phyloP scores from a whole-genome alignment of 352 stramenopile species.

The Pythium aristosporum region DNA sequence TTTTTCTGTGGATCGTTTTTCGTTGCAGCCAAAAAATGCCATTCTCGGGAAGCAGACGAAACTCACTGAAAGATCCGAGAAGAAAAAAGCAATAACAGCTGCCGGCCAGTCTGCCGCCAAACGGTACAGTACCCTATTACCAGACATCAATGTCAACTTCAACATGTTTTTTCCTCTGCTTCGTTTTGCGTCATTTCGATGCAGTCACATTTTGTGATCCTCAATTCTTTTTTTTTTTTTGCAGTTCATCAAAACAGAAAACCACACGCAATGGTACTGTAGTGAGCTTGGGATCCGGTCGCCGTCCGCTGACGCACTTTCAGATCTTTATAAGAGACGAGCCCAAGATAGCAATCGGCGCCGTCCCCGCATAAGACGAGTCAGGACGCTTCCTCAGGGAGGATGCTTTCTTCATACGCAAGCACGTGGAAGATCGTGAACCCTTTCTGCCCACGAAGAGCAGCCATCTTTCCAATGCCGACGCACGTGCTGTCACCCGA shows the following conservation, averaged over 20 bases:
- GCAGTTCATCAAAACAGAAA: not conserved
- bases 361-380: not conserved
- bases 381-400: not conserved
- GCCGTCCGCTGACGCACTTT: too few relatives aligned
- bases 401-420: too few relatives aligned
- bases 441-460: not conserved
- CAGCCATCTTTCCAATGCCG: constrained; percentile 10
- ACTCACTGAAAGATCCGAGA: not conserved
- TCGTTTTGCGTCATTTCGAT: not conserved
- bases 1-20: not conserved
- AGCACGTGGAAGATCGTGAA: too few relatives aligned
- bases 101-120: not conserved
- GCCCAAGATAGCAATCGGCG: not conserved
- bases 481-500: constrained; percentile 9
- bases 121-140: not conserved
- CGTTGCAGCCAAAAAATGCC: not conserved
- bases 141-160: not conserved
- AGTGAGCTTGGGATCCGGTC: not conserved
- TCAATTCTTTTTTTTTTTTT: not conserved
- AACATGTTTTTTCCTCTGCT: not conserved
- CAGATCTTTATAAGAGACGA: not conserved
- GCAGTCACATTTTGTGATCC: not conserved
- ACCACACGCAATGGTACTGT: not conserved
- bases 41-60: constrained; percentile 1
- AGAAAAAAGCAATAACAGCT: constrained; percentile 2